Base-by-base conservation (phyloP, 2,329 filamentous ascomycete species). In the Geosmithia flava region DNA sequence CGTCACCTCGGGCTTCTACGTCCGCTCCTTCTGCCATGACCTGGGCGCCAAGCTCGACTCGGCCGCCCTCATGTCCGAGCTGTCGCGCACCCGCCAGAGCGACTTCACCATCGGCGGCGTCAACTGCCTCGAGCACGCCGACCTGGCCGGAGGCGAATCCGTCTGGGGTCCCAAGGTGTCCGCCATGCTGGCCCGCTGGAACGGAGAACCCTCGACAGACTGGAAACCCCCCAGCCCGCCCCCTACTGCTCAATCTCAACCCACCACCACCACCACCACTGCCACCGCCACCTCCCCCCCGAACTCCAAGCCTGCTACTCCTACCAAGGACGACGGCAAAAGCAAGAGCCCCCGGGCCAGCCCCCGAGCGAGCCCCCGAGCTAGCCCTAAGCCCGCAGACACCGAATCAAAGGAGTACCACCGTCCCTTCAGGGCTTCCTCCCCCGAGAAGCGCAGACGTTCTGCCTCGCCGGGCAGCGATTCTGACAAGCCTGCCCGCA, bases 1-100 rank as follows among this genome's bases (percentile, higher is more conserved):
- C 1, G 91, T 96, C 47, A 89, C 89, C 2, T 95, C 89, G 0
- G 93, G 93, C 40, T 98, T 96, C 72, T 98, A 98, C 64, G 90
- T 98, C 15, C 85, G 93, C 53, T 94, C 86, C 50, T 80, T 98
- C 55, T 90, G 88, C 57, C 89, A 97, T 61, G 93, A 98, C 58
- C 75, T 98, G 3, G 93, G 91, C 20, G 72, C 81, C 54, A 88
- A 87, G 55, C 74, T 96, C 15, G 81, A 78, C 47, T 95, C 88
- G 13, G 81, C 87, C 20, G 93, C 78, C 33, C 74, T 93, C 54
- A 97, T 98, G 91, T 80, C 86, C 20, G 81, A 85, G 56, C 77
- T 98, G 19, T 76, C 85, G 49, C 83, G 93, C 48, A 85, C 80
- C 3, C 79, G 85, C 47, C 93, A 98, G 66, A 86, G 81, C 17